Evolutionary conservation across 768 basidiomycete species (phyloP).

Genomic region (Serendipita sp.): DNA sequence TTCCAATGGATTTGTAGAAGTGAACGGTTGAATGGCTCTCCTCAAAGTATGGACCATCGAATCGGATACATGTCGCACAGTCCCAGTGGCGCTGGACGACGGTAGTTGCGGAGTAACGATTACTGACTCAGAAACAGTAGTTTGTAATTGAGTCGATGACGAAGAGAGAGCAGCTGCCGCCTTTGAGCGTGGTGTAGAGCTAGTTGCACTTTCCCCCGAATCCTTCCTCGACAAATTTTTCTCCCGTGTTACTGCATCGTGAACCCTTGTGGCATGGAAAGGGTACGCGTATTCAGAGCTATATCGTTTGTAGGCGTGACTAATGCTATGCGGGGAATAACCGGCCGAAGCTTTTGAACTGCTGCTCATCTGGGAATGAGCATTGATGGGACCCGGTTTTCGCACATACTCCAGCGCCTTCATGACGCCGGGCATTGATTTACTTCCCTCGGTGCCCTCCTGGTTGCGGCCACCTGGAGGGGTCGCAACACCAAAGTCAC

Average conservation of each 20-base stretch:
- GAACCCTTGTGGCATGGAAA: neutral
- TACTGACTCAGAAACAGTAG: neutral
- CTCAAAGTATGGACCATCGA: neutral
- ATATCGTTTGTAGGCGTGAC: neutral
- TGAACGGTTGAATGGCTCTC: neutral
- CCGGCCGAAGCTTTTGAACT: neutral
- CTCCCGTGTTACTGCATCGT: neutral
- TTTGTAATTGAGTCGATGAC: neutral
- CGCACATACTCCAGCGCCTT: neutral
- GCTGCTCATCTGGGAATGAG: neutral
- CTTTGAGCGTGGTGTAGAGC: slow-evolving; percentile 3
- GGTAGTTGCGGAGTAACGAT: neutral
- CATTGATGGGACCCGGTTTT: slow-evolving; percentile 6
- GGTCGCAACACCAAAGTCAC: neutral
- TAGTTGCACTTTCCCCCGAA: neutral
- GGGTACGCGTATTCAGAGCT: neutral
- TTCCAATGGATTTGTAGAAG: neutral
- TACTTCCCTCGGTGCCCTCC: neutral
- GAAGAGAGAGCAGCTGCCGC: neutral
- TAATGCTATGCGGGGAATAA: neutral
- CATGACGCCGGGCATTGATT: neutral
- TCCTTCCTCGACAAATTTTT: neutral
- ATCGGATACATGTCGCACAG: slow-evolving; percentile 3
- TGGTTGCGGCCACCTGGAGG: neutral
- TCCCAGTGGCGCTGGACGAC: neutral